phyloP scores from a whole-genome alignment of 2,329 filamentous ascomycete genomes.

The Celoporthe dispersa region DNA sequence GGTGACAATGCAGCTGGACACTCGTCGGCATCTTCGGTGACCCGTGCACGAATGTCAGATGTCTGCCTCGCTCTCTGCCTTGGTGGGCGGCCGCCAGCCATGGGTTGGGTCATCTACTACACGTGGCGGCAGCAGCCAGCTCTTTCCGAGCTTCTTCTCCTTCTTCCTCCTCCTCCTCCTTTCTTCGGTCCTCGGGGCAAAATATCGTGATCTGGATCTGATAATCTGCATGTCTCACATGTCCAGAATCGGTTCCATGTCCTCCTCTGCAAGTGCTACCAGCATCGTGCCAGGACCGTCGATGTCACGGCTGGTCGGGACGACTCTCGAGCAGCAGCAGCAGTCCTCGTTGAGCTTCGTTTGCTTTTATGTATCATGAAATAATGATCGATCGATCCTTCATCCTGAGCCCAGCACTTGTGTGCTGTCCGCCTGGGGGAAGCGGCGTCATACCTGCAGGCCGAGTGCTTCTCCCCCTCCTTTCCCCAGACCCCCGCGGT shows the following conservation, averaged over 20 bases:
- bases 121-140: background rate
- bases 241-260: background rate
- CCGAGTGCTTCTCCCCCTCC: background rate
- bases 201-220: background rate
- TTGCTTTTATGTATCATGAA: too few species aligned
- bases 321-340: too few species aligned
- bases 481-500: background rate
- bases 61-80: background rate
- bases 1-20: background rate
- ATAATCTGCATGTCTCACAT: background rate
- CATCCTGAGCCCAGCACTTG: background rate
- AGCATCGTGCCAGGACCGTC: background rate
- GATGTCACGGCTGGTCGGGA: background rate
- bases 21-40: background rate
- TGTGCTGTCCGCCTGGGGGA: background rate
- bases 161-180: background rate
- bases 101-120: background rate
- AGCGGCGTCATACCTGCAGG: background rate
- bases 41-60: background rate
- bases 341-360: too few species aligned
- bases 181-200: background rate
- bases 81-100: background rate
- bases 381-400: background rate
- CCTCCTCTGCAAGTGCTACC: background rate
- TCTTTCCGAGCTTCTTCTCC: background rate